Evolutionary conservation across 371 early-diverging fungal species (phyloP), one percentile per base, ranked within the genome.

Genomic region (Lichtheimia hyalospora): DNA sequence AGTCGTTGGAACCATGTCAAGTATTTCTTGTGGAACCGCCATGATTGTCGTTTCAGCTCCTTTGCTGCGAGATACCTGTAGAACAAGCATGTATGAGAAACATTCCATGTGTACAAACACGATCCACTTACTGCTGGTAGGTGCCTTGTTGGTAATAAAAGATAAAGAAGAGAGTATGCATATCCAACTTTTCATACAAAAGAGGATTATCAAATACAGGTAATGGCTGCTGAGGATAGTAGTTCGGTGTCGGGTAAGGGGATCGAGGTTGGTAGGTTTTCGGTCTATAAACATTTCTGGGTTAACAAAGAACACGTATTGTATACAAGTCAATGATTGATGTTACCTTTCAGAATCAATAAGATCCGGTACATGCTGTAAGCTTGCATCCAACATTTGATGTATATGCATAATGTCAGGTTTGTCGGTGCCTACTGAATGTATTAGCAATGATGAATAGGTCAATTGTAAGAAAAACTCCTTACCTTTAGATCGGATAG

Each of bases 11-110:
- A 99, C 99, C 99, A 99, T 34, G 98, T 97, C 63, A 88, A 75
- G 67, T 97, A 98, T 77, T 97, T 96, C 73, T 96, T 98, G 81
- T 99, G 99, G 75, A 96, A 99, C 54, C 99, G 85, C 99, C 99
- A 99, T 15, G 93, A 92, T 66, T 96, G 96, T 66, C 92, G 89
- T 75, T 98, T 99, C 56, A 99, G 77, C 70, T 97, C 97, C 54
- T 90, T 84, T n/a, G 98, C 98, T 15, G 99, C 99, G 54, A 97
- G 81, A 70, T 92, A 93, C 61, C 92, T 91, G 64, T 27, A 15
- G 14, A 13, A 49, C 16, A 44, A n/a, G 40, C 20, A 49, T 13
- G 15, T 2, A 34, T 34, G 10, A 34, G 34, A 1, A 34, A 34
- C 34, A 34, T 8, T 6, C 34, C 10, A 34, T 6, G 10, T 34